Evolutionary conservation across 2,329 filamentous ascomycete genomes (phyloP).

Genomic region (Zasmidium citrigriseum): DNA sequence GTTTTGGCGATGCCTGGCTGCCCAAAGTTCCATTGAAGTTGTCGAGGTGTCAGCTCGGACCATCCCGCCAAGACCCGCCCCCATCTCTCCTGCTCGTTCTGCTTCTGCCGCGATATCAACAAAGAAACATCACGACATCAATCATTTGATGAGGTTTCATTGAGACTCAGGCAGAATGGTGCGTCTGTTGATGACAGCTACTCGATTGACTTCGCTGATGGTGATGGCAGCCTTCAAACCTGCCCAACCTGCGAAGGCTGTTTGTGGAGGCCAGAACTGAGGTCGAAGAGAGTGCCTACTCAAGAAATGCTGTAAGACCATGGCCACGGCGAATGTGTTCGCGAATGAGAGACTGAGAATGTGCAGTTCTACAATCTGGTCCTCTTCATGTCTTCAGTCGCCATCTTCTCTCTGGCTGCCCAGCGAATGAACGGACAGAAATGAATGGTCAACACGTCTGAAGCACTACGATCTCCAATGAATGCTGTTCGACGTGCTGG

Average conservation of each 20-base stretch:
- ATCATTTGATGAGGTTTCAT: neutral
- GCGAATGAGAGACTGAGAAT: neutral
- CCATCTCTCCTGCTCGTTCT: neutral
- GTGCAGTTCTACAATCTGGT: conserved; percentile 94
- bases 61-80: neutral
- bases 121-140: conserved; percentile 1
- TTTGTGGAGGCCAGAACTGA: conserved; percentile 94
- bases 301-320: conserved; percentile 78
- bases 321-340: neutral
- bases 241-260: conserved; percentile 92
- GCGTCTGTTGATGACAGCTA: too few species aligned
- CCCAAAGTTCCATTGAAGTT: neutral
- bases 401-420: conserved; percentile 88
- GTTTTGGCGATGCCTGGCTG: neutral
- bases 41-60: conserved; percentile 1
- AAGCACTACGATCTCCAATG: too few species aligned
- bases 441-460: conserved; percentile 12
- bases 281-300: conserved; percentile 91
- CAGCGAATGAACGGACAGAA: conserved; percentile 68
- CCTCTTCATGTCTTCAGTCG: conserved; percentile 93
- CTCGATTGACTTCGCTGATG: neutral
- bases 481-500: too few species aligned
- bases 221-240: conserved; percentile 61
- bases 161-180: too few species aligned
- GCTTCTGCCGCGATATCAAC: neutral